Evolutionary conservation across 2,329 filamentous ascomycete species (phyloP).

Genomic region (Aspergillus viridinutans): DNA sequence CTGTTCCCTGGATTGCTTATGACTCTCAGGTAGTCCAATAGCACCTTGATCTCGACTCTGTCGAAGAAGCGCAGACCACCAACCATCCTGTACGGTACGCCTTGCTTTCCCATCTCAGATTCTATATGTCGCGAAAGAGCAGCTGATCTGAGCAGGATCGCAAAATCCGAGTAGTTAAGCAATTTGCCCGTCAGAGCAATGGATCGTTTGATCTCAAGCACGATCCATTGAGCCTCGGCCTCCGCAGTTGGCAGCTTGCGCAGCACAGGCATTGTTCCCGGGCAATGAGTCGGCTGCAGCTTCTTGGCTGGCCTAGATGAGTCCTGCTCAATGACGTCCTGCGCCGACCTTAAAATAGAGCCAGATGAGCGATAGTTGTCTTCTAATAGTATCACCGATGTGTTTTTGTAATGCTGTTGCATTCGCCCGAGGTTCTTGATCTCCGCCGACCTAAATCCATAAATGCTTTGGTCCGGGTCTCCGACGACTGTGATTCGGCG

Average conservation of each 20-base stretch:
- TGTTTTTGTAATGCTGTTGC: constrained; percentile 69
- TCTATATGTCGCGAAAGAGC: constrained; percentile 82
- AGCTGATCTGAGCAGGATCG: constrained; percentile 81
- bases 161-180: constrained; percentile 71
- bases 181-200: constrained; percentile 68
- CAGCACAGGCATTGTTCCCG: constrained; percentile 75
- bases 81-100: constrained; percentile 88
- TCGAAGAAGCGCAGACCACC: constrained; percentile 91
- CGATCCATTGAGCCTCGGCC: constrained; percentile 82
- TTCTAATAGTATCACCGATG: constrained; percentile 77
- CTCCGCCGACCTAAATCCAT: constrained; percentile 90
- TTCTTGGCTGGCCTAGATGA: constrained; percentile 72
- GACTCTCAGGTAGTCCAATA: constrained; percentile 84
- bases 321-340: constrained; percentile 89
- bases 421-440: constrained; percentile 81
- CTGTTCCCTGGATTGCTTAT: constrained; percentile 82
- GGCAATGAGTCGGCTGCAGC: constrained; percentile 72
- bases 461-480: constrained; percentile 96
- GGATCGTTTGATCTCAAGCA: constrained; percentile 72
- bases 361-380: constrained; percentile 94
- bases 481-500: constrained; percentile 89
- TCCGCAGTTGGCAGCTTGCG: constrained; percentile 66
- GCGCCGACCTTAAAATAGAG: constrained; percentile 72
- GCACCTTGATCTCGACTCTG: constrained; percentile 76
- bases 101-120: constrained; percentile 70